These are phyloP conservation scores for Solanum appendiculatum DNA, from an alignment of 257 asterid genomes.

Conservation along the genomic window DNA sequence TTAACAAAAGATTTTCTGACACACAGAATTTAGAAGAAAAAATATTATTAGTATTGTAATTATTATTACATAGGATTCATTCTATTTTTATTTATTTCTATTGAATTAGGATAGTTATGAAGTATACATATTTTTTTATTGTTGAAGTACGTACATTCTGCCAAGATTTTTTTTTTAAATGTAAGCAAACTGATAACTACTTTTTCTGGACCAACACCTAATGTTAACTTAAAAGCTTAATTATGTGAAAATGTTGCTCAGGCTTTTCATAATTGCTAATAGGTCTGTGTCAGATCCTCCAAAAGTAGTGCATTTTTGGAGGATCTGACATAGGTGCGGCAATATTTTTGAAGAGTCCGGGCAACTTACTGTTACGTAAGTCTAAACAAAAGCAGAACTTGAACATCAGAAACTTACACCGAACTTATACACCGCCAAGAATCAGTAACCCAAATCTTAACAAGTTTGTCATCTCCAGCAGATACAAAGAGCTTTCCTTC, in stretches of 20 bases:
- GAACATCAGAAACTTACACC: constrained; percentile 41
- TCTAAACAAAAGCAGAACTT: not conserved
- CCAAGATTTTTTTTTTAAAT: not conserved
- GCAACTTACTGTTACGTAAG: not conserved
- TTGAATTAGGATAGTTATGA: not conserved
- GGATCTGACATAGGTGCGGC: not conserved
- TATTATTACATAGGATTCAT: not conserved
- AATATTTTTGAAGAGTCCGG: not conserved
- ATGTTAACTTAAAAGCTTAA: not conserved
- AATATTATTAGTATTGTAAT: not conserved
- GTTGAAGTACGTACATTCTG: not conserved
- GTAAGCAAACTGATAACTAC: not conserved
- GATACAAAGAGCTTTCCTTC: constrained; percentile 72
- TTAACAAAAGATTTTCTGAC: not conserved
- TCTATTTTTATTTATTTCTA: not conserved
- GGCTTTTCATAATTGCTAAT: no score
- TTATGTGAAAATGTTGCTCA: not conserved
- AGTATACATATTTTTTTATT: not conserved
- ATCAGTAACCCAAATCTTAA: constrained; percentile 67
- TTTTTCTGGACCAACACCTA: not conserved
- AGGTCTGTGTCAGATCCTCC: no score
- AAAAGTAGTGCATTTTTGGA: not conserved
- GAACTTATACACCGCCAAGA: constrained; percentile 67
- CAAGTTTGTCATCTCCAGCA: constrained; percentile 92
- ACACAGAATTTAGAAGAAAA: not conserved